A percentile compares a stretch with the other conserved stretches of the same genome.
Evolutionary conservation across 2,329 filamentous ascomycete species (phyloP).

Genomic region (Coniochaeta hoffmannii): DNA sequence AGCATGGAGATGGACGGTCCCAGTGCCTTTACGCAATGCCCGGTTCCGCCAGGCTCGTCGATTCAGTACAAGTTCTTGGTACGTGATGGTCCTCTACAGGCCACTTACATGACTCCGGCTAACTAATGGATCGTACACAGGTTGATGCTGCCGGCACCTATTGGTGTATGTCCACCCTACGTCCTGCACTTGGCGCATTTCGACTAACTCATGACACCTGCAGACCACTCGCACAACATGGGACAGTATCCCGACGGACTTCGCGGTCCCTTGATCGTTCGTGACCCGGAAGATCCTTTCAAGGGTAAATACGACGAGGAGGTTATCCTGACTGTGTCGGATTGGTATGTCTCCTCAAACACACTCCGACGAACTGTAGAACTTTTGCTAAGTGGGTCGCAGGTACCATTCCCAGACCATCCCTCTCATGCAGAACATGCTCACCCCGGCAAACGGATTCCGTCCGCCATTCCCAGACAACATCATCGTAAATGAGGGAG

Average conservation of each 20-base stretch:
- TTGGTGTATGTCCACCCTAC: slow-evolving; percentile 29
- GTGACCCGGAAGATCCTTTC: slow-evolving; percentile 49
- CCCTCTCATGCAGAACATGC: slow-evolving; percentile 29
- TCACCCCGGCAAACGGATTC: slow-evolving; percentile 31
- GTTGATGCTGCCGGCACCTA: slow-evolving; percentile 35
- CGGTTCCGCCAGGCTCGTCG: slow-evolving; percentile 41
- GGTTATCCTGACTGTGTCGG: slow-evolving; percentile 44
- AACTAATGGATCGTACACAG: slow-evolving; percentile 13
- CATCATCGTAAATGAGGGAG: slow-evolving; percentile 36
- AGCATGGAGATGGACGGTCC: slow-evolving; percentile 54
- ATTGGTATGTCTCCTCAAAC: slow-evolving; percentile 21
- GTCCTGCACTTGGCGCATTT: slow-evolving; percentile 6
- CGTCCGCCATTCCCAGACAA: slow-evolving; percentile 32
- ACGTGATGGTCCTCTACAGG: slow-evolving; percentile 9
- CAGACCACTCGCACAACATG: slow-evolving; percentile 55
- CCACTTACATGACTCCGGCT: not conserved
- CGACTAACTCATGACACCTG: not conserved
- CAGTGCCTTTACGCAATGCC: slow-evolving; percentile 44
- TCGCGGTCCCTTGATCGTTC: slow-evolving; percentile 52
- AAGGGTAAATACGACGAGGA: slow-evolving; percentile 48
- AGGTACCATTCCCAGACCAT: slow-evolving; percentile 36
- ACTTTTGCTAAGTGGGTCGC: not conserved
- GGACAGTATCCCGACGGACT: slow-evolving; percentile 63
- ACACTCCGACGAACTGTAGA: not conserved
- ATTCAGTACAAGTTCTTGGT: slow-evolving; percentile 47